These are phyloP conservation scores for Stylosanthes scabra DNA, from an alignment of 331 rosid genomes.

Conservation along the genomic window DNA sequence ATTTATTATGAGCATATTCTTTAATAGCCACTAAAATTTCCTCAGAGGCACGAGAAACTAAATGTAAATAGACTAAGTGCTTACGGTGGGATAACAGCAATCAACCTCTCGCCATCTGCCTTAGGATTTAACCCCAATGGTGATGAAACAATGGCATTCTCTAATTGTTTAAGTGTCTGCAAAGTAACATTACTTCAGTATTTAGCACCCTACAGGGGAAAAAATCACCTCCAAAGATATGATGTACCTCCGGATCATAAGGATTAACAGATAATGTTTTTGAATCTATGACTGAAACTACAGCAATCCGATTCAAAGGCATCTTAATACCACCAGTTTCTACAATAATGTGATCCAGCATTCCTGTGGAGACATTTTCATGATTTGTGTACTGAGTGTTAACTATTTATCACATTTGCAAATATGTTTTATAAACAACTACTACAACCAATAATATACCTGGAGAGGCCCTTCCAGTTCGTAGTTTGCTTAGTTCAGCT, in stretches of 20 bases:
- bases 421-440: background rate
- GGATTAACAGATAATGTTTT: slow-evolving; percentile 90
- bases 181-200: slow-evolving; percentile 27
- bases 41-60: slow-evolving; percentile 13
- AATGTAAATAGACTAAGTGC: slow-evolving; percentile 41
- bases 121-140: slow-evolving; percentile 87
- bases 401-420: slow-evolving; percentile 3
- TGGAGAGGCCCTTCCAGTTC: slow-evolving; percentile 94
- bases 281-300: slow-evolving; percentile 82
- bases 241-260: slow-evolving; percentile 76
- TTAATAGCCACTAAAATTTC: slow-evolving; percentile 30
- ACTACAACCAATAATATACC: slow-evolving; percentile 52
- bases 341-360: slow-evolving; percentile 95
- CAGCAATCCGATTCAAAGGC: slow-evolving; percentile 80
- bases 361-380: slow-evolving; percentile 60
- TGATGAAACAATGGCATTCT: slow-evolving; percentile 84
- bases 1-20: slow-evolving; percentile 19
- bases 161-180: slow-evolving; percentile 78
- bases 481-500: slow-evolving; percentile 71
- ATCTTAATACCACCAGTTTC: slow-evolving; percentile 84
- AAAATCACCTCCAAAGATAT: slow-evolving; percentile 15
- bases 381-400: slow-evolving; percentile 4
- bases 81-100: slow-evolving; percentile 95
- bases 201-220: slow-evolving; percentile 6
- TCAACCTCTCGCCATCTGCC: slow-evolving; percentile 82